Evolutionary conservation across 495 filamentous ascomycete species (phyloP).

Genomic region (Beverwykella pulmonaria): DNA sequence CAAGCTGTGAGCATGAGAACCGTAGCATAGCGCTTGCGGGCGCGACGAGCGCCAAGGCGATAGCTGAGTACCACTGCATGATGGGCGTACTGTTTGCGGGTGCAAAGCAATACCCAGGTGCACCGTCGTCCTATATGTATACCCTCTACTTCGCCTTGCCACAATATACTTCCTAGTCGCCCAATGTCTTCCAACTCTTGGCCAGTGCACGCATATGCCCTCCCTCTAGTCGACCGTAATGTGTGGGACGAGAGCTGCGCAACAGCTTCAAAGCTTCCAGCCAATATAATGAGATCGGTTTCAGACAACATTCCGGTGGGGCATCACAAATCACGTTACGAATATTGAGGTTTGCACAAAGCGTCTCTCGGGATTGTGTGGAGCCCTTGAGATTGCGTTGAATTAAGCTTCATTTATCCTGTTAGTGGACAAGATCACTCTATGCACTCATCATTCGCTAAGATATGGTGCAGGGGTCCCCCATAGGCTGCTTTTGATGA

Average conservation of each 20-base stretch:
- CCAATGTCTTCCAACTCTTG: neutral
- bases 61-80: constrained; percentile 11
- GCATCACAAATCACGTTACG: neutral
- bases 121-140: neutral
- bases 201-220: neutral
- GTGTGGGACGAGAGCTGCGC: neutral
- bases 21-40: constrained; percentile 20
- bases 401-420: constrained; percentile 1
- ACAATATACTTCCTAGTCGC: neutral
- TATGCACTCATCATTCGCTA: neutral
- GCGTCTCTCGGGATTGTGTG: neutral
- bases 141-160: neutral
- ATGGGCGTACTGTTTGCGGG: neutral
- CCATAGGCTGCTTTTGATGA: neutral
- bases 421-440: neutral
- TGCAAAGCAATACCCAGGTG: neutral
- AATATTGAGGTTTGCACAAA: neutral
- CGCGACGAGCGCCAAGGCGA: constrained; percentile 19
- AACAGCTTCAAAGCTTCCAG: neutral
- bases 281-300: neutral
- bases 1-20: constrained; percentile 24
- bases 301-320: neutral
- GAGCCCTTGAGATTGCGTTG: neutral
- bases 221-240: neutral
- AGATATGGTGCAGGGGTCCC: neutral